Evolutionary conservation across 2,329 filamentous ascomycete genomes (phyloP).

Genomic region (Colletotrichum siamense): DNA sequence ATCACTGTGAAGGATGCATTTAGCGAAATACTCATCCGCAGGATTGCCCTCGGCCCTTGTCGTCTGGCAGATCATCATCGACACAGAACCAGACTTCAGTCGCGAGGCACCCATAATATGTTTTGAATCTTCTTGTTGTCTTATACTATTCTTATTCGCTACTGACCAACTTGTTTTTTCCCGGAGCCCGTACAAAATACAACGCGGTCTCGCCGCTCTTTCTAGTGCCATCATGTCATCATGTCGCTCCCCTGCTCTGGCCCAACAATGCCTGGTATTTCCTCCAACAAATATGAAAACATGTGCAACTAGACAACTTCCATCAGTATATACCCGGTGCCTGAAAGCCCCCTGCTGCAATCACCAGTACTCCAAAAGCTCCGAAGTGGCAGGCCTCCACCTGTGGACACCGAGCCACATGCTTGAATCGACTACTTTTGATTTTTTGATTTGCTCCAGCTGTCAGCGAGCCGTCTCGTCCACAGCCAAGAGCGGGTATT

Average conservation of each 20-base stretch:
- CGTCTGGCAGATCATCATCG: not conserved
- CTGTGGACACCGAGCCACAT: not conserved
- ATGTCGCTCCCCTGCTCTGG: slow-evolving; percentile 1
- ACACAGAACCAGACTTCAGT: not conserved
- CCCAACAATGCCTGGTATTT: slow-evolving; percentile 15
- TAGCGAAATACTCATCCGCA: not conserved
- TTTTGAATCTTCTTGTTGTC: not conserved
- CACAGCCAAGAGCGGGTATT: slow-evolving; percentile 1
- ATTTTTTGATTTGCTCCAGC: slow-evolving; percentile 1
- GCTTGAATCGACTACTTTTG: not conserved
- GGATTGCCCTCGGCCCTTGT: not conserved
- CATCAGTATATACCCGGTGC: not conserved
- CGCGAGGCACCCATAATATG: not conserved
- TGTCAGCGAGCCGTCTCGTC: not conserved
- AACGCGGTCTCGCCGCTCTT: not conserved
- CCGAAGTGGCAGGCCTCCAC: not conserved
- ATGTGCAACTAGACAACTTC: slow-evolving; percentile 4
- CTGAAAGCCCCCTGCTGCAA: slow-evolving; percentile 2
- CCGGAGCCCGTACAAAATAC: slow-evolving; percentile 1
- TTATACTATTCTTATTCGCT: not conserved
- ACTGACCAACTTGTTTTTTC: not conserved
- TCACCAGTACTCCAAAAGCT: slow-evolving; percentile 7
- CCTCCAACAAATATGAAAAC: slow-evolving; percentile 7
- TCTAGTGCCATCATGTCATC: slow-evolving; percentile 17
- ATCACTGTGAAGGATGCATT: not conserved